Percentiles rank a stretch among this genome's conserved stretches.
These are phyloP conservation scores for Sabuloglossum arenarium DNA, from an alignment of 495 filamentous ascomycete species.

Conservation along the genomic window DNA sequence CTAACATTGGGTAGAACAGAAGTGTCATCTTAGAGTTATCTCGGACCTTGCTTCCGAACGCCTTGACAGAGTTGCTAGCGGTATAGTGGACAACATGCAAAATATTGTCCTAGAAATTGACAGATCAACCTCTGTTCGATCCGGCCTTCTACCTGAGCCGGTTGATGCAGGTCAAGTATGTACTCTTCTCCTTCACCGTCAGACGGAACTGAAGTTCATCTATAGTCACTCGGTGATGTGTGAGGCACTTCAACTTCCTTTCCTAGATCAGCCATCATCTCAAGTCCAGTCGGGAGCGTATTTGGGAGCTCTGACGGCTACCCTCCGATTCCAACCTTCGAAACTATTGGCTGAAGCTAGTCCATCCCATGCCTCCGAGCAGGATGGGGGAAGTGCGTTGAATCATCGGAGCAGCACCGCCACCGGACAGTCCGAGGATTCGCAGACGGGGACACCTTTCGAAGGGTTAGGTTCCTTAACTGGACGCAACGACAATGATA, in stretches of 20 bases:
- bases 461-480: no score
- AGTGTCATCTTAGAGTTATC: background rate
- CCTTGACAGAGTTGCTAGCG: background rate
- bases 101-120: background rate
- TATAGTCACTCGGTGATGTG: background rate
- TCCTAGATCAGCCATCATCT: background rate
- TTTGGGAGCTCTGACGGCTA: background rate
- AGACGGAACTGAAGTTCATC: background rate
- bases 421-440: background rate
- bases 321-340: background rate
- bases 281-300: background rate
- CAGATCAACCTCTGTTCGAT: background rate
- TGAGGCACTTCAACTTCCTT: background rate
- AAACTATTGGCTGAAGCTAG: background rate
- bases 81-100: background rate
- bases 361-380: background rate
- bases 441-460: background rate
- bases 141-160: background rate
- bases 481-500: no score
- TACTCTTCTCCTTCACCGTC: background rate
- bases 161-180: background rate
- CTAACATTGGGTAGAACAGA: background rate
- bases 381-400: no score
- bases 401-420: no score
- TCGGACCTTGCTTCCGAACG: background rate